These are phyloP conservation scores for Vishniacozyma victoriae DNA, from an alignment of 768 basidiomycete species.

Conservation along the genomic window DNA sequence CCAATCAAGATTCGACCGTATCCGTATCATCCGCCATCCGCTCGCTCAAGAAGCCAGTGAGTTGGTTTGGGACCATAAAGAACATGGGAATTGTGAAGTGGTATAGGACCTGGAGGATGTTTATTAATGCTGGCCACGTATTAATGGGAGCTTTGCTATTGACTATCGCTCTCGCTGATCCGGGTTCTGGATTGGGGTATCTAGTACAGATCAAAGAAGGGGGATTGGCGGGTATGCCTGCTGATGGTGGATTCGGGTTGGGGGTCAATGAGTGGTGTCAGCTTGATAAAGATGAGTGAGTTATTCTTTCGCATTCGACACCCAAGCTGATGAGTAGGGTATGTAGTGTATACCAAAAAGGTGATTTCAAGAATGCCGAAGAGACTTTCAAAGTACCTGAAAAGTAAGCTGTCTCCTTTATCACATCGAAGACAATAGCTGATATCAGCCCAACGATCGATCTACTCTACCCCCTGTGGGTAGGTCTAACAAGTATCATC, in stretches of 20 bases:
- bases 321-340: not conserved
- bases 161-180: slow-evolving; percentile 8
- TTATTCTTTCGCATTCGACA: not conserved
- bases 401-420: too few species aligned
- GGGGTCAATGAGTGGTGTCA: slow-evolving; percentile 35
- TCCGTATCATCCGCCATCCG: too few species aligned
- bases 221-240: slow-evolving; percentile 13
- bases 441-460: not conserved
- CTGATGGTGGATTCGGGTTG: slow-evolving; percentile 7
- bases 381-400: slow-evolving; percentile 1
- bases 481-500: slow-evolving; percentile 16
- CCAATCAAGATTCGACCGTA: too few species aligned
- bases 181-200: not conserved
- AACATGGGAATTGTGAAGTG: too few species aligned
- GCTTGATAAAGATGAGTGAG: slow-evolving; percentile 8
- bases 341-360: not conserved
- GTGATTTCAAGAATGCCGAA: slow-evolving; percentile 4
- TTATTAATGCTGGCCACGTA: slow-evolving; percentile 9
- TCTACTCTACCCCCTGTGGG: slow-evolving; percentile 10
- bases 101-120: slow-evolving; percentile 23
- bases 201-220: slow-evolving; percentile 15
- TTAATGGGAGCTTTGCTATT: slow-evolving; percentile 18
- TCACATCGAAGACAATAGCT: not conserved
- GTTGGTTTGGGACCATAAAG: too few species aligned
- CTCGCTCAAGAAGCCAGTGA: too few species aligned